Evolutionary conservation across 2,329 filamentous ascomycete species (phyloP), one percentile per base, ranked within the genome.

Genomic region (Exophiala mesophila): DNA sequence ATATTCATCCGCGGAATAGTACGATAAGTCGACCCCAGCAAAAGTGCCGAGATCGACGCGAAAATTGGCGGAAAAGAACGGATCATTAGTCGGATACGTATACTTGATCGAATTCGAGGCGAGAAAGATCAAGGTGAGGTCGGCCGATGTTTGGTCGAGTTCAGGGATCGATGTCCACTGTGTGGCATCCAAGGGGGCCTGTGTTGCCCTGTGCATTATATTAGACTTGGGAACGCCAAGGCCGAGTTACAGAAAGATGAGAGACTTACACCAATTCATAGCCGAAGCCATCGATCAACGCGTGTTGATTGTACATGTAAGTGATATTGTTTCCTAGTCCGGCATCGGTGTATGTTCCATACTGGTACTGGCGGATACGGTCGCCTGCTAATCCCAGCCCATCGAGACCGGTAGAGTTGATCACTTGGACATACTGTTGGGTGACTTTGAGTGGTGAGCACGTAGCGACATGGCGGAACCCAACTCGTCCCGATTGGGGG

Each of bases 51-150:
- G 32, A 15, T 34, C 42, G 17, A 19, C 33, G 10, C 21, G 40
- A 26, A 30, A 15, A 18, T 58, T 53, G 3, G 62, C 60, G 1
- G 52, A 42, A 36, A 62, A 63, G 55, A 59, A 59, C 4, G 58
- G 57, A 40, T 65, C 63, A 15, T 56, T 41, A 19, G 55, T 55
- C 2, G 55, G 51, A 5, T 48, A 37, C 1, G 38, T 35, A 43
- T 58, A 65, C 7, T 29, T 24, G 16, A 66, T 50, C 13, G 35
- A 39, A 23, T 59, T 60, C 3, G 52, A 19, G n/a, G 33, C 51
- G 3, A 66, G 52, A 44, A 62, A 63, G 33, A 63, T 54, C 6
- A 65, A 29, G 12, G 53, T 51, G 9, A 60, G 38, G 33, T 66
- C 63, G 5, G 58, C 57, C 31, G 63, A 55, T 3, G 42, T 49